Base-by-base conservation (phyloP, 2,329 filamentous ascomycete species). In the Cercospora zeae-maydis region DNA sequence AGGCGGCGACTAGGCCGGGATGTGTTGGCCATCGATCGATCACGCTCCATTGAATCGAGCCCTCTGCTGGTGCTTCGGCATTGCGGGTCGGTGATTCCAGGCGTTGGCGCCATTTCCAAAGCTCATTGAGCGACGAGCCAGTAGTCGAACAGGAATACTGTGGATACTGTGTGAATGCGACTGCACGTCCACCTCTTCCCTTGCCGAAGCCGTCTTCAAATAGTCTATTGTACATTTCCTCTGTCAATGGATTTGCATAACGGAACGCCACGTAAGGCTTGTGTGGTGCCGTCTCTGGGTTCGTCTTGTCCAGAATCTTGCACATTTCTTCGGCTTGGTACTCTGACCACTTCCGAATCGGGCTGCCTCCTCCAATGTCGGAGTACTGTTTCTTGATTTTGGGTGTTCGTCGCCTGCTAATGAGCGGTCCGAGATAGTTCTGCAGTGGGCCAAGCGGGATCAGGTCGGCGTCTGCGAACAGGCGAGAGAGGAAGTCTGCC, bases 101-200 rank as follows among this genome's bases (percentile, higher is more conserved):
- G 66, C 92, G 83, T 73, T 92, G 90, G 66, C 93, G 85, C 92
- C 93, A 97, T 79, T 96, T 97, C 95, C 95, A 99, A 36, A 99
- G 80, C 79, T 99, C 95, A 73, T 99, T 99, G 62, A 99, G 79
- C 66, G 92, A 96, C 77, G 92, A 96, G 21, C 95, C 95, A 0
- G 95, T 99, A 1, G 95, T 99, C 19, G 92, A 96, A 80, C 96
- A 99, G 19, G 92, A 96, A 78, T 99, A 99, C 76, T 99, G 95
- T 1, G 95, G 95, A 72, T 99, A 99, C 78, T 99, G 95, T 30
- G 93, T 97, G 74, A 99, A 99, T 1, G 95, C 95, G 4, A 99
- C 92, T 1, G 96, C 95, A 63, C 95, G 86, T 2, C 93, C 93
- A n/a, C 93, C 93, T 64, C 87, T 91, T 4, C 93, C 93, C 58